Evolutionary conservation across 805 yeast species (phyloP).

Genomic region (Suhomyces pyralidae): DNA sequence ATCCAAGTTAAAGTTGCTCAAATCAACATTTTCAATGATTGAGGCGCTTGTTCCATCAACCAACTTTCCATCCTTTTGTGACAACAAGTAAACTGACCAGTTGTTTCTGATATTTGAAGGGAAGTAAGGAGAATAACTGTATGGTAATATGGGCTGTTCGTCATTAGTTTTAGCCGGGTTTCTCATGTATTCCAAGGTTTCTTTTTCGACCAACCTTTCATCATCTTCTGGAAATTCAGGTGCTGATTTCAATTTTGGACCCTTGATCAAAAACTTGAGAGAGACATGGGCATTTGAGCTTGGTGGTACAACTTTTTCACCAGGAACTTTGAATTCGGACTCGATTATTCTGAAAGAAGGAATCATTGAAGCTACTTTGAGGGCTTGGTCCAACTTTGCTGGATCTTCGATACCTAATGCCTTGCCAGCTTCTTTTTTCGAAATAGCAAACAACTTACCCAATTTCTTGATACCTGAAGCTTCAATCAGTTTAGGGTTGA

Average conservation of each 20-base stretch:
- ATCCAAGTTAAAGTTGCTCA: constrained; percentile 52
- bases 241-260: constrained; percentile 63
- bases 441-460: constrained; percentile 64
- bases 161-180: constrained; percentile 68
- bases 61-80: constrained; percentile 77
- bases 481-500: constrained; percentile 46
- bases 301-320: constrained; percentile 69
- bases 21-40: constrained; percentile 48
- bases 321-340: constrained; percentile 81
- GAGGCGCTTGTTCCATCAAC: constrained; percentile 60
- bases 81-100: constrained; percentile 69
- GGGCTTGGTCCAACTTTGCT: constrained; percentile 44
- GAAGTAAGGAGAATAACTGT: constrained; percentile 70
- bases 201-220: constrained; percentile 49
- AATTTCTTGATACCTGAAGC: constrained; percentile 51
- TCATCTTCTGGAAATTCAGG: constrained; percentile 45
- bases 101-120: constrained; percentile 50
- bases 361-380: constrained; percentile 57
- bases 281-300: constrained; percentile 68
- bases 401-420: constrained; percentile 54
- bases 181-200: constrained; percentile 61
- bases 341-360: constrained; percentile 67
- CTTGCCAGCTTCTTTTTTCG: constrained; percentile 53
- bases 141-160: constrained; percentile 67
- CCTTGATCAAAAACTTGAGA: constrained; percentile 70